A percentile compares a stretch with the other conserved stretches of the same genome.
Conservation (phyloP, 1,284 basidiomycete species). For the Chalciporus sp. region DNA sequence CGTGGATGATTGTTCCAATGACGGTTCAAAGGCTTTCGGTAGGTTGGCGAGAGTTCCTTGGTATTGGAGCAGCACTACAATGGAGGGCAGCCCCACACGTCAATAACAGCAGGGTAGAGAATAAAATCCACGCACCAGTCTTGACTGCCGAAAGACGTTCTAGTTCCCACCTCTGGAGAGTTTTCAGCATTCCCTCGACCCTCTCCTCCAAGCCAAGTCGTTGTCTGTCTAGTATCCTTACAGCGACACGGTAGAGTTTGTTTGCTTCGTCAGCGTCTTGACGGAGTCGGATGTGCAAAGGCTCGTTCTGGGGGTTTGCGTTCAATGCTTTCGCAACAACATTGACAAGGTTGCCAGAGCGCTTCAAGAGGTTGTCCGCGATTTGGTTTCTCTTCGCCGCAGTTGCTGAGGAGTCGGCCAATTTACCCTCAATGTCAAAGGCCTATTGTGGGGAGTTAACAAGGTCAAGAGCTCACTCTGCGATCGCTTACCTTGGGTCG, state of each 20-base stretch:
- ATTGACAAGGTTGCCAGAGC: constrained; percentile 66
- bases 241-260: constrained; percentile 70
- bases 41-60: constrained; percentile 75
- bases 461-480: background rate
- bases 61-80: constrained; percentile 79
- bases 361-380: constrained; percentile 63
- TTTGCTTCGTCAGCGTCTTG: constrained; percentile 81
- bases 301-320: constrained; percentile 53
- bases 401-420: constrained; percentile 34
- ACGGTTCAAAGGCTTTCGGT: constrained; percentile 63
- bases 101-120: background rate
- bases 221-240: constrained; percentile 78
- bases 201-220: constrained; percentile 82
- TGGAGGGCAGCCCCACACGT: background rate
- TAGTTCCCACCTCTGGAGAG: constrained; percentile 82
- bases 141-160: constrained; percentile 83
- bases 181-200: constrained; percentile 80
- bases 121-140: constrained; percentile 55
- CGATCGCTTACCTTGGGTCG: constrained; percentile 61
- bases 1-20: constrained; percentile 70
- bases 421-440: constrained; percentile 60
- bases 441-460: constrained; percentile 46
- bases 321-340: constrained; percentile 75
- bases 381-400: constrained; percentile 46
- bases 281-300: constrained; percentile 68